Evolutionary conservation across 2,329 filamentous ascomycete genomes (phyloP), one percentile per base, ranked within the genome.

Genomic region (Trichoderma gracile): DNA sequence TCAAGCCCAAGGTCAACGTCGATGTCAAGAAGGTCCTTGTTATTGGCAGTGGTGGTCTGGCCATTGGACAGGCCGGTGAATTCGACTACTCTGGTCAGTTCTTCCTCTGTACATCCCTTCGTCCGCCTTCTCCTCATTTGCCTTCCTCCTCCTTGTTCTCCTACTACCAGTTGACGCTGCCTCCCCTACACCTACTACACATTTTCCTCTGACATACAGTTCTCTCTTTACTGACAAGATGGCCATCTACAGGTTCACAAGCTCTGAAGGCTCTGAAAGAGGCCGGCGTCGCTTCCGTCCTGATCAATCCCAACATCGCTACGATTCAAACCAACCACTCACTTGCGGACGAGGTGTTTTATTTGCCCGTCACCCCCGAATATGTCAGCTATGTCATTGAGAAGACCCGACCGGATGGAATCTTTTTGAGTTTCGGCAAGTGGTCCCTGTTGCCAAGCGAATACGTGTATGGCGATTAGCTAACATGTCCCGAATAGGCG

Each of bases 341-440:
- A 73, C 90, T 98, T 75, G 93, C 93, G 74, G 94, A 98, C 76
- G 93, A 98, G 81, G 91, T 98, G 74, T 98, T 98, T 84, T 98
- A 97, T 80, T 89, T 98, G 43, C 95, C 95, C 64, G 93, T 99
- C 73, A 99, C 95, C 19, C 91, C 94, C 69, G 94, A 98, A 84
- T 99, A 98, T 80, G 93, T 97, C 75, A 90, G 90, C 73, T 94
- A 98, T 79, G 94, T 99, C 67, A 98, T 99, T 76, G 93, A 98
- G 82, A 89, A 91, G 74, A 95, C 98, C 81, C 30, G 30, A 1
- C 30, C 30, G 47, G 95, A 99, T 82, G 95, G 94, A 73, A 96
- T 99, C 77, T 95, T 98, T 81, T 86, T 98, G 72, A 95, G 93
- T 58, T 99, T 98, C 73, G 95, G 33, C 12, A 12, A 38, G 33